Evolutionary conservation across 2,329 filamentous ascomycete species (phyloP), one percentile per base, ranked within the genome.

Genomic region (Colletotrichum spinosum): DNA sequence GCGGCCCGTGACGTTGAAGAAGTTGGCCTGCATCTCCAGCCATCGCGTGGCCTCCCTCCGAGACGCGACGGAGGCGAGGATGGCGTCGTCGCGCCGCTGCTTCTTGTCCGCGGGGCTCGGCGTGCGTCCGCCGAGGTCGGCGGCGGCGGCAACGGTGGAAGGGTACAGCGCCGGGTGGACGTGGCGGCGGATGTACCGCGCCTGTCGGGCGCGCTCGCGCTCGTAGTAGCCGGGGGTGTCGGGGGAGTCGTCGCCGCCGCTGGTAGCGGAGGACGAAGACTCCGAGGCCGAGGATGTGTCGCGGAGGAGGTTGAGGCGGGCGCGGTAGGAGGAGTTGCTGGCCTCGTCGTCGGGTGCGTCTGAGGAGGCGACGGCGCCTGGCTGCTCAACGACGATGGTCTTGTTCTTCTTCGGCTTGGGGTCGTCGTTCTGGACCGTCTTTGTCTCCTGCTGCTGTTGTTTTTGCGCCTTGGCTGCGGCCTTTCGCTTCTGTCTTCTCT

Each of bases 21-120:
- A 81, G 53, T 76, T 77, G 37, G 79, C 78, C 66, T 83, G 80
- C 72, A 82, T 77, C 65, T 81, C 76, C 1, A 81, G 72, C 77
- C 78, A 82, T 33, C 73, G 73, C 35, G 72, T 71, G 17, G 67
- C 70, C 51, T 75, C 72, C 42, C 75, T 72, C 55, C 74, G 73
- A 64, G 73, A 75, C 35, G 78, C 75, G 2, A 79, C 68, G 7
- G 75, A 60, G 2, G 73, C 78, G 4, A 83, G 73, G 5, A 80
- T 70, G 12, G 72, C 69, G 39, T 76, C 77, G 65, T 80, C 78
- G 17, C 68, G 68, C 4, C 62, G 51, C 51, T 65, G 62, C 12
- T 37, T 46, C 42, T 42, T 62, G 46, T 65, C 62, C 12, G 37
- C 58, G 1, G 41, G 17, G 41, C 54, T 71, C 64, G 53, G 69